Conservation (phyloP, 23 red algal genomes). For the Pyropia haitanensis region DNA sequence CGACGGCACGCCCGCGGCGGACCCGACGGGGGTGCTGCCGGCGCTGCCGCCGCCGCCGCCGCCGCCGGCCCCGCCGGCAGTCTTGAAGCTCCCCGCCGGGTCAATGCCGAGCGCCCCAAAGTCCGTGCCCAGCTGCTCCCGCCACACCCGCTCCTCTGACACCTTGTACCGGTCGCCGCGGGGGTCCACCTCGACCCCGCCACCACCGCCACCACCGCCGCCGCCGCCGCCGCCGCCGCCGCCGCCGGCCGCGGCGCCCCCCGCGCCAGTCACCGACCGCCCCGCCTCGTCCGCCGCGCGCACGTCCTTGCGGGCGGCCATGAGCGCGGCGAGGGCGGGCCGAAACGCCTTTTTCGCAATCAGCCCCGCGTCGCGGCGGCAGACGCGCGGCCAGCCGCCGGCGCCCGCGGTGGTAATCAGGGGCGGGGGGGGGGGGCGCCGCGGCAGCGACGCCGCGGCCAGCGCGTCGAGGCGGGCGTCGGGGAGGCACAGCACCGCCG, state of each 20-base stretch:
- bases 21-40: neutral
- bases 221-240: neutral
- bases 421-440: too few species aligned
- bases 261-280: neutral
- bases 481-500: too few species aligned
- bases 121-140: constrained; percentile 81
- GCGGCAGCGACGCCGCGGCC: too few species aligned
- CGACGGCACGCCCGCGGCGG: too few species aligned
- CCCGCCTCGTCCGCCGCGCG: constrained; percentile 6
- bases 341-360: constrained; percentile 14
- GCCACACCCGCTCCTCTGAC: constrained; percentile 62
- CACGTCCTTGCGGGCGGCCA: constrained; percentile 22
- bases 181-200: constrained; percentile 29
- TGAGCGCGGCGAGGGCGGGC: constrained; percentile 28
- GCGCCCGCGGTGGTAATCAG: neutral
- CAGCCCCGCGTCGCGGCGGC: too few species aligned
- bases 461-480: too few species aligned
- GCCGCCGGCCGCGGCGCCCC: constrained; percentile 1
- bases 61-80: neutral
- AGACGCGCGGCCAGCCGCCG: neutral
- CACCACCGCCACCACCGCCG: neutral
- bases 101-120: constrained; percentile 85
- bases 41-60: neutral
- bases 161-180: constrained; percentile 75
- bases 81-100: constrained; percentile 65